Evolutionary conservation across 2,329 filamentous ascomycete species (phyloP), one percentile per base, ranked within the genome.

Genomic region (Incumbomyces lentus): DNA sequence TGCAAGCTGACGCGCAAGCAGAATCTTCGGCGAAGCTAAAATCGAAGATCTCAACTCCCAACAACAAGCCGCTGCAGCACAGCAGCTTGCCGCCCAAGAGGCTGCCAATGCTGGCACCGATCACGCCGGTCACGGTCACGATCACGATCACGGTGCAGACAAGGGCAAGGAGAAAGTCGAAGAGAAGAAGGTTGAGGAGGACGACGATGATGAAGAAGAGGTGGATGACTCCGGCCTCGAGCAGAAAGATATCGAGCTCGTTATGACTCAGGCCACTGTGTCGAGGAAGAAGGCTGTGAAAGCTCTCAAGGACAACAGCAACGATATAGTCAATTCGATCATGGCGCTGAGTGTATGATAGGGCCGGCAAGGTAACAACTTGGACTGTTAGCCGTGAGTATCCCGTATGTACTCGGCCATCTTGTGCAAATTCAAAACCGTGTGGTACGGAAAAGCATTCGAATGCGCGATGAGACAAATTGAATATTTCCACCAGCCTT

Each of bases 321-420:
- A 96, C 64, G 92, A 98, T 68, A 98, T 98, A 74, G 92, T 98
- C 76, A 98, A 98, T 79, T 95, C 92, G 61, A 98, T 98, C 75
- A 98, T 98, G 92, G 89, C 90, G 59, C 74, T 98, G 68, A 88
- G 84, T 75, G 82, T 87, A 76, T 89, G 58, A 66, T 44, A 74
- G 29, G 38, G 16, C 13, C 13, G 33, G 33, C 13, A 35, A 35
- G 33, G 22, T 26, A 26, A 26, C 22, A 26, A 26, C 22, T 26
- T 8, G 22, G 5, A 8, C 22, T 26, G 22, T 8, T 8, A 26
- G 22, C 22, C 22, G 22, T 26, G 22, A 26, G 8, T 5, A 26
- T 26, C 22, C 4, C 22, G 8, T 26, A 26, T 26, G 22, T 26
- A 26, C 22, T 26, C 22, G 22, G 22, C 22, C 22, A 26, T 26